Conservation (phyloP, 257 asterid genomes). For the Gentiana dahurica region DNA sequence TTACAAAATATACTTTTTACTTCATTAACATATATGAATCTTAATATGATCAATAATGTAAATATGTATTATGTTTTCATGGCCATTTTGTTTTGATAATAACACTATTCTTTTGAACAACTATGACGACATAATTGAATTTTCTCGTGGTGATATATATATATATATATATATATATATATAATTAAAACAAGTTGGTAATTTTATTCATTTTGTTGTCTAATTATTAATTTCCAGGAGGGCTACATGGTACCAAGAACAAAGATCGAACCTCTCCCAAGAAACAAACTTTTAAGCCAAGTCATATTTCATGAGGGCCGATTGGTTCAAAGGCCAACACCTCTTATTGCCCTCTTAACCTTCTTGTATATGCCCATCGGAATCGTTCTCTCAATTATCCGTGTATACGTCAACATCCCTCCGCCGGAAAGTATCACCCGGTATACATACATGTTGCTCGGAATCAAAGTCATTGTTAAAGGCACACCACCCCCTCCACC, state of each 20-base stretch:
- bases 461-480: conserved; percentile 60
- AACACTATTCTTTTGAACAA: too few relatives aligned
- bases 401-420: conserved; percentile 59
- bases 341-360: conserved; percentile 47
- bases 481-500: conserved; percentile 93
- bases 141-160: too few relatives aligned
- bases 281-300: conserved; percentile 56
- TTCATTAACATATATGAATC: too few relatives aligned
- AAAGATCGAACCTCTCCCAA: conserved; percentile 38
- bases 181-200: too few relatives aligned
- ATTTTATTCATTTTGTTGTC: background rate
- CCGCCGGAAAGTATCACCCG: conserved; percentile 55
- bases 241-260: conserved; percentile 63
- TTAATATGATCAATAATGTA: too few relatives aligned
- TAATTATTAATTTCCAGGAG: conserved; percentile 35
- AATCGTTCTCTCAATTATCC: conserved; percentile 36
- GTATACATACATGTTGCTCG: conserved; percentile 48
- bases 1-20: too few relatives aligned
- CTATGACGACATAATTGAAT: too few relatives aligned
- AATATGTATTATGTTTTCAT: too few relatives aligned
- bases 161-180: background rate
- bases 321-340: conserved; percentile 74
- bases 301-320: conserved; percentile 91
- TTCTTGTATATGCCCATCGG: conserved; percentile 81
- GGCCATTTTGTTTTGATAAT: too few relatives aligned